Evolutionary conservation across 2,329 filamentous ascomycete genomes (phyloP), one percentile per base, ranked within the genome.

Genomic region (Endoconidiophora laricicola): DNA sequence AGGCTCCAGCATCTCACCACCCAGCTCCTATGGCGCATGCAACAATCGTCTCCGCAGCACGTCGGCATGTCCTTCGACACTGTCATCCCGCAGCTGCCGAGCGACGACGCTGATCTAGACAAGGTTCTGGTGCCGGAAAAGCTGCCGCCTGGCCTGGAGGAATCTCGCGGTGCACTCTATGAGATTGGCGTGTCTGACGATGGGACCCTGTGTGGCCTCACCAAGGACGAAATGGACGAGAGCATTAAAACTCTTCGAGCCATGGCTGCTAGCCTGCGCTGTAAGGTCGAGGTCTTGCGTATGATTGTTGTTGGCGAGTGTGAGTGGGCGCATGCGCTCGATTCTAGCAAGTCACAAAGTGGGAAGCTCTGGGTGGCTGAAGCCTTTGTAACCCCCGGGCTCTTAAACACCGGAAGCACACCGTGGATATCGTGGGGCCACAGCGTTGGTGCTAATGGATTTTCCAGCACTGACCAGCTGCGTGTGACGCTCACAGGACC

Each of bases 111-210:
- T 20, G 67, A 71, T 48, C 60, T 73, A 16, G 62, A 69, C 37
- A 60, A 63, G 20, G 65, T 71, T 6, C 61, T 72, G 46, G 67
- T 69, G 52, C 66, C 74, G 2, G 69, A 66, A 6, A 77, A 79
- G 54, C 68, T 82, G 39, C 68, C 87, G 5, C 78, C 88, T 2
- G 87, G 91, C 0, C 68, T 98, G 6, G 90, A 96, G 61, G 88
- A 94, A 61, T 95, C 87, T 14, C 82, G 86, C 56, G 91, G 91
- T 4, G 91, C 91, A 1, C 65, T 96, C 46, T 98, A 98, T 58
- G 90, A 98, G 63, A 94, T 98, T 62, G 91, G 91, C 0, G 87
- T 98, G 7, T 83, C 88, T 24, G 91, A 98, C 62, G 87, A 96
- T 66, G 91, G 91, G 6, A 86, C 83, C 0, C 79, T 98, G 52